Base-by-base conservation (phyloP, 2,329 filamentous ascomycete species). In the Penicillium sp. region DNA sequence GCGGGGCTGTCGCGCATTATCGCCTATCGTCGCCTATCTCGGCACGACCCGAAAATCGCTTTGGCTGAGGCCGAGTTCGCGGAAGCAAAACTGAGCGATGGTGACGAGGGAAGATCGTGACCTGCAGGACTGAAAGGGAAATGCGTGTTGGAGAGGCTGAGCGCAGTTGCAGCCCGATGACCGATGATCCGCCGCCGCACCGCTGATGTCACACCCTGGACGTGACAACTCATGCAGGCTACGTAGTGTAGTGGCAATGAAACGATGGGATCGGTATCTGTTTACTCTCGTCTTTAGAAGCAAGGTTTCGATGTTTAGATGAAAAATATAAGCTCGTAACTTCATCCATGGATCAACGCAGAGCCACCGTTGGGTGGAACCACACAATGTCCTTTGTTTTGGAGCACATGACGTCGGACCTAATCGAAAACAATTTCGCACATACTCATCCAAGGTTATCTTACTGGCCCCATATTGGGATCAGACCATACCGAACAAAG, bases 151-250 rank as follows among this genome's bases (percentile, higher is more conserved):
- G 41, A 49, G 44, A 49, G 44, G 48, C 52, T 45, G 44, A 47
- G 48, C 44, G 39, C 30, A 18, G 22, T 40, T n/a, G 35, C 48
- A 50, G 35, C 38, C 25, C 48, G 48, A 48, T 14, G 43, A 38
- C 55, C 41, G 49, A 51, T 54, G 48, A 62, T 59, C 63, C 63
- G 60, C 61, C 62, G 61, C 57, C 57, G 62, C 63, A 63, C 61
- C 57, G 59, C 62, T 68, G 65, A 68, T 68, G 65, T 68, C 64
- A 65, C 61, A 50, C 46, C 36, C 55, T 49, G 40, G 55, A 60
- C 53, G 53, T 55, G 50, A 39, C 33, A 44, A 31, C 20, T 24
- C 18, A 25, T 36, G 25, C 33, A 30, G 46, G 25, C 27, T 24
- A 24, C 4, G 25, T 25, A 40, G 11, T 31, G 18, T 31, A 18